phyloP scores from a whole-genome alignment of 345 rosid genomes.

The Populus pruinosa region DNA sequence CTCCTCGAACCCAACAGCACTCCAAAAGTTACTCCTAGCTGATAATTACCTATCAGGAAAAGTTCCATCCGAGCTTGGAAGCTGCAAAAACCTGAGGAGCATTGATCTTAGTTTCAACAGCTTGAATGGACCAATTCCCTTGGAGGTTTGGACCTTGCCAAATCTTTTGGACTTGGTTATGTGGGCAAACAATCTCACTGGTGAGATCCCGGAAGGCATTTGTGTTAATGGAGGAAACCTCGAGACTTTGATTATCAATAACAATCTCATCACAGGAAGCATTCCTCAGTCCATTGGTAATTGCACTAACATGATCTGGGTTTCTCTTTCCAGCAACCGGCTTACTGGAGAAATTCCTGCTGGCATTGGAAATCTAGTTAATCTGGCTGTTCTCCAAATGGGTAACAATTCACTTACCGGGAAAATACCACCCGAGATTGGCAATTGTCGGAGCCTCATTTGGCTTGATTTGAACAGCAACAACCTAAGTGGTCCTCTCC shows the following conservation, averaged over 20 bases:
- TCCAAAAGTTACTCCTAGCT: conserved; percentile 64
- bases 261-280: conserved; percentile 64
- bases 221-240: conserved; percentile 71
- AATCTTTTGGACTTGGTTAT: conserved; percentile 69
- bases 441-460: conserved; percentile 71
- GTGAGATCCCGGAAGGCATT: conserved; percentile 68
- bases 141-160: conserved; percentile 66
- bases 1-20: conserved; percentile 36
- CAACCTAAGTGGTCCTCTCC: conserved; percentile 53
- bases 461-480: conserved; percentile 98
- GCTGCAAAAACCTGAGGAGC: conserved; percentile 63
- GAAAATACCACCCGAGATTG: conserved; percentile 64
- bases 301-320: conserved; percentile 88
- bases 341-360: conserved; percentile 68
- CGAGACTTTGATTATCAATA: conserved; percentile 82
- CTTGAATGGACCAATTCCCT: conserved; percentile 61
- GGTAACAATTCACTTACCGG: conserved; percentile 89
- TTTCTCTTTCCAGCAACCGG: conserved; percentile 77
- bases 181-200: conserved; percentile 95
- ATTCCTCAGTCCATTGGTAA: conserved; percentile 68
- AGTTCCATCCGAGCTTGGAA: conserved; percentile 66
- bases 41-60: conserved; percentile 72
- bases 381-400: conserved; percentile 74
- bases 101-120: conserved; percentile 90
- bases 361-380: conserved; percentile 57